Percentiles rank a stretch among this genome's conserved stretches.
Conservation (phyloP, 805 yeast species). For the Myxozyma monticola region DNA sequence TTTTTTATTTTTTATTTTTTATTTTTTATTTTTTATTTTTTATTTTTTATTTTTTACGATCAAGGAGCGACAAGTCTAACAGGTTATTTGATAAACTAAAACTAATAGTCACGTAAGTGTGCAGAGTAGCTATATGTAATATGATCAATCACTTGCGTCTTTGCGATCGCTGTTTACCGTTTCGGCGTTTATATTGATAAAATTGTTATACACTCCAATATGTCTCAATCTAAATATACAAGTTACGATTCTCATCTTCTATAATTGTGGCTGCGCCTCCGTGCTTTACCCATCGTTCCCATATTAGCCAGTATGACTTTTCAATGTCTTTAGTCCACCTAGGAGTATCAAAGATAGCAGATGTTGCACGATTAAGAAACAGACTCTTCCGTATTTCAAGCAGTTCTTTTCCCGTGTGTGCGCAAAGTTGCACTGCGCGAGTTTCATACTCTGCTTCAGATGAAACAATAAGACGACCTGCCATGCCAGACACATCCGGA, state of each 20-base stretch:
- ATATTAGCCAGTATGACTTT: conserved; percentile 33
- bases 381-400: conserved; percentile 29
- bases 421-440: conserved; percentile 32
- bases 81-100: not conserved
- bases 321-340: conserved; percentile 36
- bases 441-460: conserved; percentile 36
- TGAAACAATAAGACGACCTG: conserved; percentile 27
- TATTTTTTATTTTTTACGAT: not conserved
- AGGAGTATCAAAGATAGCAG: conserved; percentile 34
- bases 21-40: not conserved
- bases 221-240: conserved; percentile 11
- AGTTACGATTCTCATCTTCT: conserved; percentile 21
- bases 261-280: conserved; percentile 23
- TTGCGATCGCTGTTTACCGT: not conserved
- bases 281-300: conserved; percentile 36
- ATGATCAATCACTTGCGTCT: not conserved
- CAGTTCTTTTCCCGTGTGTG: conserved; percentile 24
- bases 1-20: not conserved
- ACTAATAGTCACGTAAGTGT: not conserved
- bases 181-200: not conserved
- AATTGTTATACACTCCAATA: not conserved
- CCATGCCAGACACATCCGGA: not conserved
- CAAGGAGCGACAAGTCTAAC: not conserved
- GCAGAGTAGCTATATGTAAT: not conserved
- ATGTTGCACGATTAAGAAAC: conserved; percentile 30